Base-by-base conservation (phyloP, 192 early-diverging fungal genomes). In the Lobosporangium transversale region DNA sequence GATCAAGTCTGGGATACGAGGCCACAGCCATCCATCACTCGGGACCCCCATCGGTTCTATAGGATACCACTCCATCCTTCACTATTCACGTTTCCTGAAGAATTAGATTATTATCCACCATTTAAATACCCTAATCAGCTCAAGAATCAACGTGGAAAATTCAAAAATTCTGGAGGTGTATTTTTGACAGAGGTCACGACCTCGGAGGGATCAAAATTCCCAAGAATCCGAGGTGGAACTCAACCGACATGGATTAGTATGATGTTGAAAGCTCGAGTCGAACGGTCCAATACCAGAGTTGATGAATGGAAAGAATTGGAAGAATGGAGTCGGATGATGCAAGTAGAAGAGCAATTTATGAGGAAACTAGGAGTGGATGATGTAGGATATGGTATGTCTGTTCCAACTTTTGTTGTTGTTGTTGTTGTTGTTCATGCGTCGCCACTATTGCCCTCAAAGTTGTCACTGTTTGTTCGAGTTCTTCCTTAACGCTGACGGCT, bases 191-290 rank as follows among this genome's bases (percentile, higher is more conserved):
- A 74, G 45, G 70, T 79, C 9, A 58, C 57, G 5, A 70, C 78
- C 21, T 26, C 70, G 12, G 66, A 66, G 35, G 83, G 83, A 4
- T 75, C 68, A 35, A 57, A 27, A n/a, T 70, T 84, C n/a, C 62
- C 63, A 43, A 61, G 80, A 37, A 65, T 80, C 12, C 53, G 80
- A 58, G 83, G 83, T 23, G 81, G 68, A 14, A 58, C 63, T 1
- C 83, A 84, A 48, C 85, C 85, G 3, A 29, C 58, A 21, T 67
- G 69, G 65, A 65, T 80, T 29, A 79, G 81, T 27, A 84, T 86
- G 85, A 82, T 84, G 79, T 31, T 86, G 32, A 86, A 84, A 31
- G 53, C 79, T 14, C 43, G 81, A 18, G 81, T 81, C 7, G 37
- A 53, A 35, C 54, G 30, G n/a, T 68, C 57, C 21, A 79, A 83